A percentile compares a stretch with the other conserved stretches of the same genome.
Conservation (phyloP, 176 grass and related monocot genomes). For the Aegilops longissima region DNA sequence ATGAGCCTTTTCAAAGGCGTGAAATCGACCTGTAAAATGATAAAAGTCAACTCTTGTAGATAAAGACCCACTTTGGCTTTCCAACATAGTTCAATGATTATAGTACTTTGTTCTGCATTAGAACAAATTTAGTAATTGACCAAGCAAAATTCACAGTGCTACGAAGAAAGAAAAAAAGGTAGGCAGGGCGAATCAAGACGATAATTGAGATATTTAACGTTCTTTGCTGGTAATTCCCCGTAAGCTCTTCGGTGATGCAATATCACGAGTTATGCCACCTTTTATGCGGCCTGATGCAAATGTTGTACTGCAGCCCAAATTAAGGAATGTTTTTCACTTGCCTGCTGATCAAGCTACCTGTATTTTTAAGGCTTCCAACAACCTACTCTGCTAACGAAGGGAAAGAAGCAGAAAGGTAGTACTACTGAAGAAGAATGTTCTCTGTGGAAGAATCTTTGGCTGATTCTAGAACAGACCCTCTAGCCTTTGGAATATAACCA, state of each 20-base stretch:
- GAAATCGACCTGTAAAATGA: conserved; percentile 74
- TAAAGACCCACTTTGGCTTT: background rate
- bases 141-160: background rate
- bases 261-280: background rate
- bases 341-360: background rate
- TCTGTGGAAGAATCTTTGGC: background rate
- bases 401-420: background rate
- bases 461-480: background rate
- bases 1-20: conserved; percentile 94
- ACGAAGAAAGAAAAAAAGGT: background rate
- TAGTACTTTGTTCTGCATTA: background rate
- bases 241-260: background rate
- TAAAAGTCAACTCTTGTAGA: conserved; percentile 6
- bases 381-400: background rate
- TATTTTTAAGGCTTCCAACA: conserved; percentile 21
- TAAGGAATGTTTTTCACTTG: background rate
- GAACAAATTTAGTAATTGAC: conserved; percentile 4
- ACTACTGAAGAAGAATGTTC: background rate
- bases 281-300: background rate
- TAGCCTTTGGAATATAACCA: background rate
- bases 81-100: background rate
- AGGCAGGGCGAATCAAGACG: background rate
- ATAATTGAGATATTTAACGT: background rate
- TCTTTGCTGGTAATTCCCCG: background rate
- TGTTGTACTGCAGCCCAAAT: too few relatives aligned